Percentiles rank a stretch among this genome's conserved stretches.
Conservation (phyloP, 2,329 filamentous ascomycete species). For the Penicillium sp. region DNA sequence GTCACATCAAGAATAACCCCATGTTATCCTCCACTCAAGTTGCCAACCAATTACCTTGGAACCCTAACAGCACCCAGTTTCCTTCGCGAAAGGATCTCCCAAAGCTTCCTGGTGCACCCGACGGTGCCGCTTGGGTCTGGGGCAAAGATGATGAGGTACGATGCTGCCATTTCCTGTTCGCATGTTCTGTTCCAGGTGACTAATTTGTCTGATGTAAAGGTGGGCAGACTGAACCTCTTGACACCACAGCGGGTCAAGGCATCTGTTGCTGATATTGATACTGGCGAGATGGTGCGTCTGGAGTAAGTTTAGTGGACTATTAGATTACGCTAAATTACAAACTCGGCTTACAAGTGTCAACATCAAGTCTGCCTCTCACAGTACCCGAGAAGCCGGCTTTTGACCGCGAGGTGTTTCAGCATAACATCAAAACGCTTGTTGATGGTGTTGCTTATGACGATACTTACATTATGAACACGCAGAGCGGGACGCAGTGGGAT, state of each 20-base stretch:
- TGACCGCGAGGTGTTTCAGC: conserved; percentile 51
- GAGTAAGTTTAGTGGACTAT: conserved; percentile 40
- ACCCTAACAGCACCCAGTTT: conserved; percentile 53
- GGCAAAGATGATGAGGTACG: conserved; percentile 53
- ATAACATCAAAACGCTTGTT: conserved; percentile 49
- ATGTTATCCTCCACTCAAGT: conserved; percentile 17
- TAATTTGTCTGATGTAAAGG: conserved; percentile 7
- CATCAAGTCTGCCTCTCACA: conserved; percentile 50
- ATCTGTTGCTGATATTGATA: conserved; percentile 52
- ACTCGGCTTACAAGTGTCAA: not conserved
- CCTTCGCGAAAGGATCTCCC: conserved; percentile 54
- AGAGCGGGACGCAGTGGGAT: conserved; percentile 51
- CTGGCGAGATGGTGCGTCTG: conserved; percentile 55
- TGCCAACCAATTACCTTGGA: conserved; percentile 46
- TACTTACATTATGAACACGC: conserved; percentile 47
- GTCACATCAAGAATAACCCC: conserved; percentile 3
- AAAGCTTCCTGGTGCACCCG: conserved; percentile 50
- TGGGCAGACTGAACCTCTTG: conserved; percentile 53
- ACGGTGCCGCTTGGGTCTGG: conserved; percentile 60
- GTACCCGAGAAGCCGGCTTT: conserved; percentile 54
- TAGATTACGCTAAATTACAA: not conserved
- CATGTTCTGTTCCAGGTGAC: not conserved
- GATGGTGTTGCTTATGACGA: conserved; percentile 44
- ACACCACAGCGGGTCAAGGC: conserved; percentile 54
- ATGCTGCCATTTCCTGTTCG: not conserved